phyloP scores from a whole-genome alignment of 2,329 filamentous ascomycete species.

The Phoma sp. region DNA sequence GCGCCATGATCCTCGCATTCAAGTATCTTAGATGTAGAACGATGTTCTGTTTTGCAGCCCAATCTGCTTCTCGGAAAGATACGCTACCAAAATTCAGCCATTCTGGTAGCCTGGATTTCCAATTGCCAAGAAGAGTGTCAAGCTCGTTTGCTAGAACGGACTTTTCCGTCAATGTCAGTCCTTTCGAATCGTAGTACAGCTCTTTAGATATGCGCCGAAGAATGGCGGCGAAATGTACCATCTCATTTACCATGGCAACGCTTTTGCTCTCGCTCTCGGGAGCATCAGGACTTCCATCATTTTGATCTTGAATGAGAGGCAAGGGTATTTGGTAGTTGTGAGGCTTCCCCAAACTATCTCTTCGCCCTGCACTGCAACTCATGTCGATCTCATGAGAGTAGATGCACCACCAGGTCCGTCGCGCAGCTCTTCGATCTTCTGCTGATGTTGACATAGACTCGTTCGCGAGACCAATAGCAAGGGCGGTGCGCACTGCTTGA shows the following conservation, averaged over 20 bases:
- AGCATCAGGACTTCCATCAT: background rate
- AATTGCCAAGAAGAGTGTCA: background rate
- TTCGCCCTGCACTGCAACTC: constrained; percentile 1
- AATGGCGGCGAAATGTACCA: background rate
- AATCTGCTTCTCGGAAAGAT: background rate
- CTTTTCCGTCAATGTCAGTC: background rate
- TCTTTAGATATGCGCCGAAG: background rate
- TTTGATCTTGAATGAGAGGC: background rate
- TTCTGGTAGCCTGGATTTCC: background rate
- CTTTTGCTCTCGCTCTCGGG: background rate
- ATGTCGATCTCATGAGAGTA: constrained; percentile 2
- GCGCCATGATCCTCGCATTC: background rate
- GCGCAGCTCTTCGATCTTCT: background rate
- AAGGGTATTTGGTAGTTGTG: background rate
- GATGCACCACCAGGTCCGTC: constrained; percentile 1
- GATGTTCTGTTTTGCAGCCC: background rate
- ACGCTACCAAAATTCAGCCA: background rate
- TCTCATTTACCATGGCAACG: background rate
- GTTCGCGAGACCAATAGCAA: background rate
- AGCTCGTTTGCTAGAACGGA: background rate
- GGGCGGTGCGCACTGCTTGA: background rate
- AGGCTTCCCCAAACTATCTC: background rate
- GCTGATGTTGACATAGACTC: background rate
- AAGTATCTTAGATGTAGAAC: background rate
- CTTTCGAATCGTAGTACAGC: background rate